Base-by-base conservation (phyloP, 176 grass and related monocot genomes). In the Zizania latifolia region DNA sequence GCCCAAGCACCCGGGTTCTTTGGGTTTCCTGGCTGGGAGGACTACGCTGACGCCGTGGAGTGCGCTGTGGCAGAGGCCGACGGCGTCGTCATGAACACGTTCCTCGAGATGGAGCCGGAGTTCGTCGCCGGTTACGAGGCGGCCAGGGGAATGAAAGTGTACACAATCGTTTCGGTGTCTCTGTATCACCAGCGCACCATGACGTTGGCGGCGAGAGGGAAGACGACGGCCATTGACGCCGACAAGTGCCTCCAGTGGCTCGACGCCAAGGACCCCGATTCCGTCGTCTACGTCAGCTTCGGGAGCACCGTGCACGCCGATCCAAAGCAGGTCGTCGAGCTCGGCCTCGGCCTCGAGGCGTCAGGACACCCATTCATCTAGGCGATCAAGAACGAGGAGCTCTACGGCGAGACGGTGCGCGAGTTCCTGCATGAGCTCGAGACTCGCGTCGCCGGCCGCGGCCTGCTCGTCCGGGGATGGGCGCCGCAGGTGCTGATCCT, bases 401-500 rank as follows among this genome's bases (percentile, higher is more conserved):
- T 4, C 19, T 19, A 53, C 19, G 48, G 48, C 48, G 48, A 53
- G 48, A 12, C 48, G 48, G 17, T 1, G 48, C 48, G n/a, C 48
- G 48, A 14, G 4, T 53, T 53, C 19, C 19, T 53, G 19, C 48
- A 19, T 0, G 48, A 53, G 19, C 26, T 90, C 8, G 6, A 24
- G 31, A 75, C 62, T 12, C 72, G 48, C 4, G 43, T 83, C 0
- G 62, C 67, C 11, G 62, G 30, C 33, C 68, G 71, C 0, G 44
- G 54, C 21, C 63, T 88, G 26, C 12, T 90, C 30, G 41, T 94
- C 31, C 53, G 23, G 10, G 88, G 79, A 0, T 91, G 88, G 92
- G 83, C 83, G 15, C 92, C 89, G 45, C 92, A 96, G 78, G 55
- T 79, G 56, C 36, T 78, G 37, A 87, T 92, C 65, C 84, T 96